Conservation (phyloP, 352 stramenopile species). For the Pythium guiyangense region DNA sequence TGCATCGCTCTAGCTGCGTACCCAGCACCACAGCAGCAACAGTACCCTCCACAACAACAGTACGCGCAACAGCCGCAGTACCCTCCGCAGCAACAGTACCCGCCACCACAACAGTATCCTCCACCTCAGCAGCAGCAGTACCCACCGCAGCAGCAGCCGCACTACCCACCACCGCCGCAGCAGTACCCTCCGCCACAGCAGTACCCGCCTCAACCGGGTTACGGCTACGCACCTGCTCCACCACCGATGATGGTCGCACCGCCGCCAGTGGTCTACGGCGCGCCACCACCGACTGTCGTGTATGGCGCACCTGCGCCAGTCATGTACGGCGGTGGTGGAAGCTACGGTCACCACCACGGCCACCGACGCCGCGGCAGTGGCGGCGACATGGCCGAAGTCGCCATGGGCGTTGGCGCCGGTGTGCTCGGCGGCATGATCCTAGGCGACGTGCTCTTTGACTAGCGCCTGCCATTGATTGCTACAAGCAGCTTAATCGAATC, state of each 20-base stretch:
- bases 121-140: slow-evolving; percentile 13
- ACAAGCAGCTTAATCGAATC: too few species aligned
- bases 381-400: slow-evolving; percentile 32
- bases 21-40: slow-evolving; percentile 5
- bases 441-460: slow-evolving; percentile 63
- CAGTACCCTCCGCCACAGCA: slow-evolving; percentile 4
- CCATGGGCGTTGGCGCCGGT: slow-evolving; percentile 66
- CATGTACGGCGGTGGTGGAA: slow-evolving; percentile 10
- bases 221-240: slow-evolving; percentile 17
- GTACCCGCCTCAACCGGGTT: slow-evolving; percentile 6
- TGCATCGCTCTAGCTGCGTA: background rate
- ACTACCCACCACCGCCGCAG: slow-evolving; percentile 11
- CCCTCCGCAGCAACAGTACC: slow-evolving; percentile 30
- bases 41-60: slow-evolving; percentile 6
- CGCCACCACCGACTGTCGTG: slow-evolving; percentile 24
- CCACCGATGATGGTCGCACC: slow-evolving; percentile 20
- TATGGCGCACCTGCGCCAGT: slow-evolving; percentile 14
- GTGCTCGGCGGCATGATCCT: slow-evolving; percentile 73
- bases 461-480: background rate
- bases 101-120: slow-evolving; percentile 19
- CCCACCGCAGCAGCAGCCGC: slow-evolving; percentile 5
- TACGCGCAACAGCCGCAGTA: slow-evolving; percentile 14
- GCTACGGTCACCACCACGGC: slow-evolving; percentile 17
- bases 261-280: slow-evolving; percentile 21
- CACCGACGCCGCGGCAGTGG: slow-evolving; percentile 23